These are phyloP conservation scores for Ophiostoma triangulosporum DNA, from an alignment of 2,329 filamentous ascomycete species.

Conservation along the genomic window DNA sequence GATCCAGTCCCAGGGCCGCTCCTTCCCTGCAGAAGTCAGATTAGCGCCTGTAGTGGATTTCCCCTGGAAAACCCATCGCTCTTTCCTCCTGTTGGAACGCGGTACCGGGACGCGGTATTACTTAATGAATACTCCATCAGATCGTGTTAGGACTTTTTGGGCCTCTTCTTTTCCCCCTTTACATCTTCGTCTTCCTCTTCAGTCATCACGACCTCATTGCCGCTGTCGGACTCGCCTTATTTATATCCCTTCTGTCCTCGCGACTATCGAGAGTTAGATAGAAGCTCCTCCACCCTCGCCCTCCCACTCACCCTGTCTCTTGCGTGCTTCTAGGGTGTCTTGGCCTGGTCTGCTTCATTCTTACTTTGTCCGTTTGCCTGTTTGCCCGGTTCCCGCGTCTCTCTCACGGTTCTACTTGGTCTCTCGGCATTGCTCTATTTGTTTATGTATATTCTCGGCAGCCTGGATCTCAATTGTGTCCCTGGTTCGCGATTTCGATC, in stretches of 20 bases:
- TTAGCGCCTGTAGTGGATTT: background rate
- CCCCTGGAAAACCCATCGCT: background rate
- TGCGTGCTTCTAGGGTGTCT: too few species aligned
- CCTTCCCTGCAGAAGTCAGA: background rate
- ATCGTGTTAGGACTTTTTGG: background rate
- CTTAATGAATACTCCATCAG: too few species aligned
- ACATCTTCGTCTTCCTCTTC: background rate
- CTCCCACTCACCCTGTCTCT: too few species aligned
- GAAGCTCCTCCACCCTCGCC: too few species aligned
- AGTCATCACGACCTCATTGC: background rate
- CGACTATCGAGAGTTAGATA: too few species aligned
- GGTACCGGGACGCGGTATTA: background rate
- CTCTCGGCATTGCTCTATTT: too few species aligned
- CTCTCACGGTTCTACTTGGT: too few species aligned
- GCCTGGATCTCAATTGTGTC: background rate
- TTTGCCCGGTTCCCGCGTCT: too few species aligned
- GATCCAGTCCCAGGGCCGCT: background rate
- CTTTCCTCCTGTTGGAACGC: background rate
- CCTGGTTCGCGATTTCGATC: background rate
- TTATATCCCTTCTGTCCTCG: background rate
- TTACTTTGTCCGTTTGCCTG: too few species aligned
- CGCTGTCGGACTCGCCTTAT: background rate
- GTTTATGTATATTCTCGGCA: too few species aligned
- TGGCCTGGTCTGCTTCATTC: too few species aligned
- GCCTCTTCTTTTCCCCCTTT: background rate